Conservation (phyloP, 2,329 filamentous ascomycete genomes). For the Xylariomycetidae sp. region DNA sequence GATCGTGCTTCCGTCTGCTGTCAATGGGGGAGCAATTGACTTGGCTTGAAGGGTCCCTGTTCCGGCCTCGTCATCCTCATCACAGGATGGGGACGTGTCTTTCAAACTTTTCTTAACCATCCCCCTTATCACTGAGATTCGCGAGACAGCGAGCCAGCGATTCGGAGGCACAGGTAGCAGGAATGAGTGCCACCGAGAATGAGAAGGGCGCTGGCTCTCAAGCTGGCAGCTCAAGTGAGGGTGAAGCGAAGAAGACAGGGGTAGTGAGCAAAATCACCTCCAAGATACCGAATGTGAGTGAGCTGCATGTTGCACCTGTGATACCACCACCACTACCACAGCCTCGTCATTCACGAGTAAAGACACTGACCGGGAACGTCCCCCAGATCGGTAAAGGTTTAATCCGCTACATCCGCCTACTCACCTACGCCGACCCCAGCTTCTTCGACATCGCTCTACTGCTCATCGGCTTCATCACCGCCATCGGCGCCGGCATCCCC, state of each 20-base stretch:
- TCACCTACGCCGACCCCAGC: conserved; percentile 39
- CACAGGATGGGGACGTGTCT: too few species aligned
- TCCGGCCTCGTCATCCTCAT: too few species aligned
- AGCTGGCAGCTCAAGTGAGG: conserved; percentile 5
- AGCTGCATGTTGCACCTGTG: neutral
- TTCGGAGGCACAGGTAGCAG: too few species aligned
- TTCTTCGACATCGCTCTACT: conserved; percentile 38
- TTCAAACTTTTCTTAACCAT: too few species aligned
- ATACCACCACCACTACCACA: too few species aligned
- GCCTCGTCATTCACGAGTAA: too few species aligned
- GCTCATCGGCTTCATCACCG: conserved; percentile 32
- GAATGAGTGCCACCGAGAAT: too few species aligned
- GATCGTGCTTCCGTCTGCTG: neutral
- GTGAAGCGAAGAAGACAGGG: conserved; percentile 3
- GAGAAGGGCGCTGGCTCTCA: too few species aligned
- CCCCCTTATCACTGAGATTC: too few species aligned
- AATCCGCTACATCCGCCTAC: conserved; percentile 37
- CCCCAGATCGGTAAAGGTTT: conserved; percentile 15
- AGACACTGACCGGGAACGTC: neutral
- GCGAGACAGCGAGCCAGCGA: too few species aligned
- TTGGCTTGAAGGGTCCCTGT: too few species aligned
- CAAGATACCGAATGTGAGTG: conserved; percentile 9
- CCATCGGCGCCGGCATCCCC: conserved; percentile 54
- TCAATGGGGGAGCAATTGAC: too few species aligned
- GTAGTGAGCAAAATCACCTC: conserved; percentile 3